Conservation (phyloP, 805 yeast species). For the Pichia cephalocereana region DNA sequence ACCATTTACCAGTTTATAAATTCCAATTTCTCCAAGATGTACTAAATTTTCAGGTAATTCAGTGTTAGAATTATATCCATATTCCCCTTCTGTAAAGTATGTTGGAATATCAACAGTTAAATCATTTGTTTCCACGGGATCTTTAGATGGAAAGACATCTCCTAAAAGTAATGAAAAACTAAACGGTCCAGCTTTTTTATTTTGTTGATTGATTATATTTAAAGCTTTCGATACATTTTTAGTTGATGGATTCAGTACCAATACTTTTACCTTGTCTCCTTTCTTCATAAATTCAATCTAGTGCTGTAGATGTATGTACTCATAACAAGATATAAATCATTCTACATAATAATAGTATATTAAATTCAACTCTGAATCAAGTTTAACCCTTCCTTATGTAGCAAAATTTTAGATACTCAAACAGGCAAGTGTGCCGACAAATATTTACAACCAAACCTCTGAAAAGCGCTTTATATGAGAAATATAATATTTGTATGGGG, state of each 20-base stretch:
- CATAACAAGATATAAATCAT: no score
- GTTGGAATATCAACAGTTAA: constrained; percentile 8
- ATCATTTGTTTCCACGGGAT: constrained; percentile 1
- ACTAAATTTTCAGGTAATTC: constrained; percentile 20
- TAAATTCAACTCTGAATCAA: no score
- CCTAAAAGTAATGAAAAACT: constrained; percentile 47
- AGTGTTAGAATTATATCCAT: constrained; percentile 2
- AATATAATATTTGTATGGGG: no score
- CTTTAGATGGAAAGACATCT: constrained; percentile 25
- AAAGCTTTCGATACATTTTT: constrained; percentile 34
- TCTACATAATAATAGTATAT: no score
- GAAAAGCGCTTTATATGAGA: no score
- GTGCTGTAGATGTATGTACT: no score
- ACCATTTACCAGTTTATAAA: constrained; percentile 34
- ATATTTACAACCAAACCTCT: no score
- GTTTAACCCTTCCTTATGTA: no score
- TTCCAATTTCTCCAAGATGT: constrained; percentile 27
- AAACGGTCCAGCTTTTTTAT: constrained; percentile 59
- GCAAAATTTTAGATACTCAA: no score
- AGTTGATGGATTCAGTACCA: constrained; percentile 39
- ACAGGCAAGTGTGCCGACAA: no score
- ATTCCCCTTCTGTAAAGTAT: constrained; percentile 20
- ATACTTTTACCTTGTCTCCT: constrained; percentile 8
- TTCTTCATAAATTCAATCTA: background rate
- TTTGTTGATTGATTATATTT: constrained; percentile 37